Percentiles rank a stretch among this genome's conserved stretches.
phyloP scores from a whole-genome alignment of 768 basidiomycete genomes.

The Phlebiopsis flavidoalba region DNA sequence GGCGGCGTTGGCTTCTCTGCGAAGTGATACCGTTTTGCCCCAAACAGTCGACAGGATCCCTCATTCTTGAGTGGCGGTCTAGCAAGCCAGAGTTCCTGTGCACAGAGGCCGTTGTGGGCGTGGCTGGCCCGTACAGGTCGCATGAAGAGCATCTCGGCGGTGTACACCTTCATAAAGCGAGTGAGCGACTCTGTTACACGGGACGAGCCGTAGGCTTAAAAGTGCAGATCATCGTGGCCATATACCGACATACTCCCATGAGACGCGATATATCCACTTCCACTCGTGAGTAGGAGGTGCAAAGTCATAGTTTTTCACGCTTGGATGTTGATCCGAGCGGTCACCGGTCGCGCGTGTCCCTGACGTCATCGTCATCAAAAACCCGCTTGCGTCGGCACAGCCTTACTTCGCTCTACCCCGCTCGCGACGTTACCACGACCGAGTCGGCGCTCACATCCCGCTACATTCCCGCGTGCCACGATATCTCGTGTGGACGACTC shows the following conservation, averaged over 20 bases:
- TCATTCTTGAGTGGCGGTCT: slow-evolving; percentile 14
- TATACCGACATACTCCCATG: slow-evolving; percentile 26
- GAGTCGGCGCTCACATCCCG: slow-evolving; percentile 23
- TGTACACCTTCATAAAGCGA: slow-evolving; percentile 29
- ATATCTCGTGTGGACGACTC: not conserved
- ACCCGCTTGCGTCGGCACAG: too few relatives aligned
- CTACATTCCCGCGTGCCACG: slow-evolving; percentile 1
- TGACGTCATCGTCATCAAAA: too few relatives aligned
- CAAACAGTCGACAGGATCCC: slow-evolving; percentile 16
- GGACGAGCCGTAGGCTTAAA: slow-evolving; percentile 14
- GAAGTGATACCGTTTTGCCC: slow-evolving; percentile 27
- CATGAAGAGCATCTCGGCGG: slow-evolving; percentile 23
- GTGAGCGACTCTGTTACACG: not conserved
- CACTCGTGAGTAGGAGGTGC: slow-evolving; percentile 43
- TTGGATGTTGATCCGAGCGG: too few relatives aligned
- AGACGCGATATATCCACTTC: slow-evolving; percentile 37
- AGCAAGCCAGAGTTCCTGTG: not conserved
- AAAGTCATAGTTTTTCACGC: too few relatives aligned
- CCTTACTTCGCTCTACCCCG: too few relatives aligned
- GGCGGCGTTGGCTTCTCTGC: slow-evolving; percentile 29
- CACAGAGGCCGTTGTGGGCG: slow-evolving; percentile 1
- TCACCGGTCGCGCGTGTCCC: too few relatives aligned
- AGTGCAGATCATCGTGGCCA: slow-evolving; percentile 39
- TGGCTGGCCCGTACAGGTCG: slow-evolving; percentile 16
- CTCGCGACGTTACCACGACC: slow-evolving; percentile 33